Base-by-base conservation (phyloP, 176 grass and related monocot genomes). In the Eragrostis curvula region DNA sequence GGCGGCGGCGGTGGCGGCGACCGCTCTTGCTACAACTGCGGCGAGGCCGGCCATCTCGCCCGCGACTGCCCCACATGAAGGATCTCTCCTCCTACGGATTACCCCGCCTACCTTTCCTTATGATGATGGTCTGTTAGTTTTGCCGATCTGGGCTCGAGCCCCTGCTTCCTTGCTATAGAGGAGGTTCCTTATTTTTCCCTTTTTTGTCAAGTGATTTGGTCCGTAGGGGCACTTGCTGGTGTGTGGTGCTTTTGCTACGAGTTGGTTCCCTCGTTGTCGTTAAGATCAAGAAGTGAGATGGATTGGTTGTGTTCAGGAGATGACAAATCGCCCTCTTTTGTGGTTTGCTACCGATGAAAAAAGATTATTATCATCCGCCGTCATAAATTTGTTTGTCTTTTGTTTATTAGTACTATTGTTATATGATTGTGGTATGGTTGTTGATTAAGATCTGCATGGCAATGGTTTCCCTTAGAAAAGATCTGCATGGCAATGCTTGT, bases 11-110 rank as follows among this genome's bases (percentile, higher is more conserved):
- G n/a, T n/a, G 90, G 90, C 0, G 84, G 84, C 7, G 91, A 85
- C 70, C 88, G 93, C n/a, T 88, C 90, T 44, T 96, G 93, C 70
- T 96, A 96, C 80, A 90, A 86, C 85, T 96, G 93, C 70, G 95
- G 95, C 68, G 90, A 94, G 72, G 56, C 72, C 2, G 95, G 95
- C 29, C 95, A 97, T 79, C 71, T 97, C 60, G 90, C 95, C 20
- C 87, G 95, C 83, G 95, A 98, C 66, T 98, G 95, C 86, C 49
- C 15, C 48, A 8, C 85, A 29, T 89, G 81, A 89, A 28, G 13
- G 81, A 42, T 72, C 56, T n/a, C 10, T 67, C 70, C 25, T 60
- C 15, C 28, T n/a, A 49, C 57, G 77, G 71, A 65, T 59, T 58
- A 46, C 71, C 53, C 83, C 64, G 55, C 25, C 76, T 77, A 81